Base-by-base conservation (phyloP, 495 filamentous ascomycete genomes). In the Aspergillus hancockii region DNA sequence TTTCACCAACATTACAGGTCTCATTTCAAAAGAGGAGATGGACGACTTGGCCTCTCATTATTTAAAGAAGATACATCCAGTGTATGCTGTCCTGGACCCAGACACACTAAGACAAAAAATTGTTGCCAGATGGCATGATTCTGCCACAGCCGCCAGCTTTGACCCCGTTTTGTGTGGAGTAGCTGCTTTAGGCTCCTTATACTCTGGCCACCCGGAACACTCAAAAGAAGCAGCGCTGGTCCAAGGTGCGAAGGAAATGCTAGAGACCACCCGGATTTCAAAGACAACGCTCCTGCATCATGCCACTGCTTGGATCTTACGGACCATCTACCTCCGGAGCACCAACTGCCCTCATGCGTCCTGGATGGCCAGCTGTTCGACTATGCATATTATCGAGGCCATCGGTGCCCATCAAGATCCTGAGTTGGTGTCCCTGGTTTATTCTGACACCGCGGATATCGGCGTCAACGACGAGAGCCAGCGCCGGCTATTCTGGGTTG, bases 321-420 rank as follows among this genome's bases (percentile, higher is more conserved):
- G 78, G 18, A 63, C 70, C 2, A 45, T 79, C 1, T 83, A 81
- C 57, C 63, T 82, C 12, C 68, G 81, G 28, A 59, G 69, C 23
- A 80, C 76, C 9, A 71, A 70, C 19, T 67, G 72, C 12, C 80
- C 80, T 10, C 73, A 82, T 52, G 63, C 73, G 6, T 69, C 75
- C 4, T 82, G 79, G 79, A 74, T 83, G 53, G 77, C 79, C 5
- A 80, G 75, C 34, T 79, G 75, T 50, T 79, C 68, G 14, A 58
- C 74, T 9, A 75, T 84, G 69, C 81, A 84, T 57, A 58, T 83
- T 6, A 61, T 80, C 4, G 81, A 83, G 63, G 74, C 81, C 0
- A 68, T 74, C 2, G 78, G 79, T 0, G 62, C 82, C 9, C 78
- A 62, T 34, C 49, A 57, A 18, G 52, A 51, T n/a, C 36, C 41